phyloP scores from a whole-genome alignment of 768 basidiomycete genomes.

The Tephrocybe sp. region DNA sequence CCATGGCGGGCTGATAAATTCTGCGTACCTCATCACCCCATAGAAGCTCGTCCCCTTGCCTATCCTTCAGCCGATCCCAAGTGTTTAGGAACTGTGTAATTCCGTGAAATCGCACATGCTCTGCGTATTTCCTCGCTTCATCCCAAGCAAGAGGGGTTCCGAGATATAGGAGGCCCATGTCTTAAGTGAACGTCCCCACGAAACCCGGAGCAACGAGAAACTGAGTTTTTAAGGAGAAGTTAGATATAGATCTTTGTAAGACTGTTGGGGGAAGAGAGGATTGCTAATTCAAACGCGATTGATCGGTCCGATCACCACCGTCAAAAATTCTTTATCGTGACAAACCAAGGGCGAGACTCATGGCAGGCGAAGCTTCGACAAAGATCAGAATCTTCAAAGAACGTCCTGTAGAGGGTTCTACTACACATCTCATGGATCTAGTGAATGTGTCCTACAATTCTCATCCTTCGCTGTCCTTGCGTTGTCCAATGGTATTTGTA shows the following conservation, averaged over 20 bases:
- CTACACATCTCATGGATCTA: too few relatives aligned
- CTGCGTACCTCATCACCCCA: conserved; percentile 95
- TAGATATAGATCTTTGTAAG: conserved; percentile 18
- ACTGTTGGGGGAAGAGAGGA: conserved; percentile 12
- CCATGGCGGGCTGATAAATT: background rate
- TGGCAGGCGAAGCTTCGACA: too few relatives aligned
- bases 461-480: too few relatives aligned
- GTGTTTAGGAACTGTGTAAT: conserved; percentile 93
- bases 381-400: too few relatives aligned
- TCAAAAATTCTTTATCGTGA: background rate
- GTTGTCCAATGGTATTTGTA: too few relatives aligned
- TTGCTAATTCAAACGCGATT: conserved; percentile 10
- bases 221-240: background rate
- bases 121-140: conserved; percentile 80
- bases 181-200: background rate
- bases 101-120: conserved; percentile 89
- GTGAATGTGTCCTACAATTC: too few relatives aligned
- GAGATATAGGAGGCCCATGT: conserved; percentile 90
- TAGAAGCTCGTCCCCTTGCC: conserved; percentile 85
- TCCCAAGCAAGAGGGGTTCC: conserved; percentile 94
- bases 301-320: conserved; percentile 2
- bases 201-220: background rate
- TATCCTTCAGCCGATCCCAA: conserved; percentile 90
- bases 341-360: background rate
- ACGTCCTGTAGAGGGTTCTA: too few relatives aligned